Evolutionary conservation across 75 land plant genomes (phyloP).

Genomic region (Selaginella moellendorffii): DNA sequence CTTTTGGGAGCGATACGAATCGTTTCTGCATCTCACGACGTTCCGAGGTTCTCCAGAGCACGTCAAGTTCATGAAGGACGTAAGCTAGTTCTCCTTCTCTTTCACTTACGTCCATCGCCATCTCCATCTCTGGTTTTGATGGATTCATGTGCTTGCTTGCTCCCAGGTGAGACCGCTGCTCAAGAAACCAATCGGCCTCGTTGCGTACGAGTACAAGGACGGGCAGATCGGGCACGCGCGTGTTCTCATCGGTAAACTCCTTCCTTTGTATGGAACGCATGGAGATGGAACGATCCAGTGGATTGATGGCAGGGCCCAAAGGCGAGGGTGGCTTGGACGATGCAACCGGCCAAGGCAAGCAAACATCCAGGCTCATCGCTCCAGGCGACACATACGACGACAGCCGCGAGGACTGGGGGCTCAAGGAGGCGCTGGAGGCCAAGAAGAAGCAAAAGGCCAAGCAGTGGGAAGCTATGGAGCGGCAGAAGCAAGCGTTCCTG

Average conservation of each 20-base stretch:
- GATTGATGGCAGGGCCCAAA: too few species aligned
- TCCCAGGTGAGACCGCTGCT: neutral
- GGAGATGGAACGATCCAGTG: too few species aligned
- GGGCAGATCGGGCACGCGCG: neutral
- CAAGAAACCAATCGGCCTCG: neutral
- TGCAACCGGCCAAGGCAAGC: neutral
- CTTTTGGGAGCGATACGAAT: neutral
- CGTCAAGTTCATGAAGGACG: neutral
- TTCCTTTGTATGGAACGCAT: too few species aligned
- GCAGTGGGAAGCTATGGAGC: neutral
- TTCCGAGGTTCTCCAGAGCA: neutral
- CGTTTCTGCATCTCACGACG: neutral
- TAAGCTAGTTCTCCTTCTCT: neutral
- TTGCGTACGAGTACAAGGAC: neutral
- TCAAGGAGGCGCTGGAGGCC: neutral
- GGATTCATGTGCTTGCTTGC: too few species aligned
- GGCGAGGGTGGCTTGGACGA: too few species aligned
- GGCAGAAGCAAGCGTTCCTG: neutral
- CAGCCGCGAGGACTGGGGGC: neutral
- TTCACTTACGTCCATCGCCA: too few species aligned
- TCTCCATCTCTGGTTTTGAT: too few species aligned
- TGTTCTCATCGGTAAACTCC: neutral
- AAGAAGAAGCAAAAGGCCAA: neutral
- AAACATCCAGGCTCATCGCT: neutral
- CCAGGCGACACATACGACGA: neutral